Conservation (phyloP, 371 early-diverging fungal species). For the Rhizopus sp. region DNA sequence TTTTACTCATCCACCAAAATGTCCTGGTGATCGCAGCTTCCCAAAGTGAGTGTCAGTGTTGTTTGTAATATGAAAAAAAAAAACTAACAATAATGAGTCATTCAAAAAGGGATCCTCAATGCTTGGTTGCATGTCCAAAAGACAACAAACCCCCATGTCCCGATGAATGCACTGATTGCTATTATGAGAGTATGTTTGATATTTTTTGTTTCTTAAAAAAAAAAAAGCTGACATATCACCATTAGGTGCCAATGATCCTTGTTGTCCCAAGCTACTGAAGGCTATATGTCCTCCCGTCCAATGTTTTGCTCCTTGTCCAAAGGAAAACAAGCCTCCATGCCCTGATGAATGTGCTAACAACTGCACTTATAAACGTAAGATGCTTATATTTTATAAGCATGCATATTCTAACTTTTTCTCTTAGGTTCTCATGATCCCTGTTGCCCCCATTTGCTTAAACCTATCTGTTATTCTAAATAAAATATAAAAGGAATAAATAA, state of each 20-base stretch:
- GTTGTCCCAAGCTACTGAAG: conserved; percentile 8
- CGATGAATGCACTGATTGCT: conserved; percentile 1
- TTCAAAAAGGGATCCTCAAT: background rate
- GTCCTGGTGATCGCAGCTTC: conserved; percentile 4
- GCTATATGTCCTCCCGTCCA: background rate
- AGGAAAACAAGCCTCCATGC: background rate
- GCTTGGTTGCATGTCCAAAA: conserved; percentile 8
- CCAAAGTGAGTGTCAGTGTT: too few relatives aligned
- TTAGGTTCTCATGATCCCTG: conserved; percentile 9
- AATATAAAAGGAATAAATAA: background rate
- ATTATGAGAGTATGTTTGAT: background rate
- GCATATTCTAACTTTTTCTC: background rate
- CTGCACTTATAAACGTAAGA: conserved; percentile 7
- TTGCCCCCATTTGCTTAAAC: conserved; percentile 7
- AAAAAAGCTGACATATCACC: too few relatives aligned
- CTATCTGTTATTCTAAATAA: conserved; percentile 4
- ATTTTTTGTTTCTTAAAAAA: background rate
- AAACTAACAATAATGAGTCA: too few relatives aligned
- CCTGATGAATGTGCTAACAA: conserved; percentile 5
- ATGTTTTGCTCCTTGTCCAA: conserved; percentile 11
- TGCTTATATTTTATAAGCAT: background rate
- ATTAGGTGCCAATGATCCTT: conserved; percentile 6
- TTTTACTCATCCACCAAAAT: conserved; percentile 2
- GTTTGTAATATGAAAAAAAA: too few relatives aligned
- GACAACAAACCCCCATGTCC: conserved; percentile 2